Evolutionary conservation across 257 asterid species (phyloP).

Genomic region (Gentiana macrophylla): DNA sequence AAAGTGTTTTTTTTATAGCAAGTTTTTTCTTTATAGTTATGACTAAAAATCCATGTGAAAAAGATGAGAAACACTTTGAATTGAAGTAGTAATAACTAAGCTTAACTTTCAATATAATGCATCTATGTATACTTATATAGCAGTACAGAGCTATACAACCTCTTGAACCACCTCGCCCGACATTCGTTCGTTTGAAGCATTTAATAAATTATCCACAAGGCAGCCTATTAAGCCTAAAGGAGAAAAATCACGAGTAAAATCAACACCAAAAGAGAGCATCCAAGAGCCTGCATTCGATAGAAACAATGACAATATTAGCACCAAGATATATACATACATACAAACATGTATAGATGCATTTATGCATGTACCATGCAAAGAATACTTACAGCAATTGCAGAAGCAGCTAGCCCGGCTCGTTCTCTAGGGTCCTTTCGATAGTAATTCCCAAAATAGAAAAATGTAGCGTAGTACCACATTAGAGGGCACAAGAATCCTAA

Average conservation of each 20-base stretch:
- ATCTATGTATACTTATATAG: not conserved
- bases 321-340: too few relatives aligned
- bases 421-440: constrained; percentile 94
- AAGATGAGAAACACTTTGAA: not conserved
- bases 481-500: constrained; percentile 77
- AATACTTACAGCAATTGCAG: constrained; percentile 83
- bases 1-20: not conserved
- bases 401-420: constrained; percentile 96
- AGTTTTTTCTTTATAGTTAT: not conserved
- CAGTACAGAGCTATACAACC: constrained; percentile 8
- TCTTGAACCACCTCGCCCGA: constrained; percentile 1
- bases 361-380: not conserved
- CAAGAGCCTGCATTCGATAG: constrained; percentile 12
- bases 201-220: too few relatives aligned
- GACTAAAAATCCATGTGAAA: not conserved
- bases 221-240: constrained; percentile 34
- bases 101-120: too few relatives aligned
- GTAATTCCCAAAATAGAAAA: constrained; percentile 78
- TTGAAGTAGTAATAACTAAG: not conserved
- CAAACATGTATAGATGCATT: too few relatives aligned
- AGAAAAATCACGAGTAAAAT: constrained; percentile 28
- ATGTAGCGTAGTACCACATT: constrained; percentile 90
- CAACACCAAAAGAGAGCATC: constrained; percentile 11
- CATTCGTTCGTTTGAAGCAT: not conserved
- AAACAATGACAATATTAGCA: not conserved